Evolutionary conservation across 2,329 filamentous ascomycete species (phyloP), one percentile per base, ranked within the genome.

Genomic region (Diplodia intermedia): DNA sequence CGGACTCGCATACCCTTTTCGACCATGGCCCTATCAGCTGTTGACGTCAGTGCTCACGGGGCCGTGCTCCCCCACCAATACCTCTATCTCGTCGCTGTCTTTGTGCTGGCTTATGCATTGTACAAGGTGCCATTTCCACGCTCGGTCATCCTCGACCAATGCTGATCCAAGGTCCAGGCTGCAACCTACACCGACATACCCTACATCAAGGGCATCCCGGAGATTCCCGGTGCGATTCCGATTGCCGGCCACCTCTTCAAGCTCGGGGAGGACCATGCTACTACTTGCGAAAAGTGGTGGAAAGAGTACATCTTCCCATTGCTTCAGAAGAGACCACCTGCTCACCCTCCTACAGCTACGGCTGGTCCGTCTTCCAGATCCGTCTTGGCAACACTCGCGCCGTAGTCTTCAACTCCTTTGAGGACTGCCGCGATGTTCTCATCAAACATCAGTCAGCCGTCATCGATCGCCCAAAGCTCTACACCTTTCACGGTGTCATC

Each of bases 401-500:
- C 0, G 83, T 86, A 0, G 83, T 86, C 0, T 78, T 86, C 53
- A 86, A 84, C 72, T 84, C 82, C 0, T 86, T 86, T 66, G 81
- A 82, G 1, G 84, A 84, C 71, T 84, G 82, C 74, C 82, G 81
- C 71, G 82, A 82, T 56, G 85, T 86, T 73, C 77, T 86, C 1
- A 74, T 86, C 4, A 80, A 79, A 1, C 79, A 85, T 68, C 82
- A 85, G 68, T 82, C 82, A 26, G 84, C 84, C 3, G 73, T 85
- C 8, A 85, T 86, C 47, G 82, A 84, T 70, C 77, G 83, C 0
- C 83, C 83, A 0, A 85, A 79, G 38, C 76, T 86, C 1, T 85
- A 84, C 70, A 86, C 84, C 0, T 86, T 86, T 73, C 85, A 86
- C 69, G 83, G 82, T 2, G 77, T 86, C 60, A 85, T 86, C 18